Base-by-base conservation (phyloP, 2,329 filamentous ascomycete species). In the Fusarium sp. region DNA sequence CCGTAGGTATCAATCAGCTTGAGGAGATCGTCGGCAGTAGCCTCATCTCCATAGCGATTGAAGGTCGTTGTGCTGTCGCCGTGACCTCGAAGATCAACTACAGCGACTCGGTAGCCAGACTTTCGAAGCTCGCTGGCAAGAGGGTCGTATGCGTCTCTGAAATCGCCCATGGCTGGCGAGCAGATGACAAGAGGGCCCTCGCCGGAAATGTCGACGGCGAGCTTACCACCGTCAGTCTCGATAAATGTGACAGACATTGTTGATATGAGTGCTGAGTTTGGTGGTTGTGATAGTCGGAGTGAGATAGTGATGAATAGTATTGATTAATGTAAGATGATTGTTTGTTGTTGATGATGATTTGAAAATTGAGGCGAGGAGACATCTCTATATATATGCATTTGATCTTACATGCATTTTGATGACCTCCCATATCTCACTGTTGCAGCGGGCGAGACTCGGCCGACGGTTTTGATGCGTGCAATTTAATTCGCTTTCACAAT, bases 161-260 rank as follows among this genome's bases (percentile, higher is more conserved):
- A 65, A 3, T 68, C 65, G n/a, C 65, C 65, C 64, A 68, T 51
- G 0, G 32, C 65, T 2, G 65, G 65, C 2, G 65, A 68, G 17
- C 65, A 68, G 43, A 68, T 61, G 28, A 68, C 24, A 1, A 68
- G 64, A 12, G 65, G 65, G 1, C 65, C 65, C 4, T 61, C 46
- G 4, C 65, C 65, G 1, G 56, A 48, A 4, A 68, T 42, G 1
- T 68, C 59, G 1, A 68, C 46, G 7, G 64, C 65, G 15, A 68
- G 65, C 1, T 61, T 68, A 32, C 65, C 65, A 1, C 60, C 59
- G 6, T 68, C 64, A 4, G 50, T 65, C n/a, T 68, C 64, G 17
- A 68, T 53, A 15, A 38, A 65, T n/a, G 42, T 48, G 32, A 65
- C 12, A 26, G 65, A 20, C 65, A 68, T 68, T 17, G 6, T n/a